Conservation (phyloP, 352 stramenopile species). For the Pythium utonaiense region DNA sequence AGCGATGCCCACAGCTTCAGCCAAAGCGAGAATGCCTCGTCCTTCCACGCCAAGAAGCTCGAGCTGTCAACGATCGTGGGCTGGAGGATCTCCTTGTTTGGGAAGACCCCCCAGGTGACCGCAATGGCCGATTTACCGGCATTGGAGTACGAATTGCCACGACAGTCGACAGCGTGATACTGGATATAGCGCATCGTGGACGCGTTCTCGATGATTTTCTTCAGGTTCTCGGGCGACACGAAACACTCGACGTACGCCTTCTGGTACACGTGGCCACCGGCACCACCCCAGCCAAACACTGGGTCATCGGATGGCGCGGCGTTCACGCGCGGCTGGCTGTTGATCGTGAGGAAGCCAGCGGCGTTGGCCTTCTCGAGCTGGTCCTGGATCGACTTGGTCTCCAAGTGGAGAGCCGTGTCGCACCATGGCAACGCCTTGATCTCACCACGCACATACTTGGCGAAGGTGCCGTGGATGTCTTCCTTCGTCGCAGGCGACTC, state of each 20-base stretch:
- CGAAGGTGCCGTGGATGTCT: constrained; percentile 96
- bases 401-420: constrained; percentile 92
- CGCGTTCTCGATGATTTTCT: constrained; percentile 87
- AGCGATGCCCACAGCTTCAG: constrained; percentile 94
- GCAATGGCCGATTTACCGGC: constrained; percentile 90
- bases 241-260: constrained; percentile 99
- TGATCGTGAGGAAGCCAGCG: constrained; percentile 95
- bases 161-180: constrained; percentile 90
- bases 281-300: constrained; percentile 96
- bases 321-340: constrained; percentile 92
- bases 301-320: constrained; percentile 88
- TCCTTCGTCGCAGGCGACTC: constrained; percentile 81
- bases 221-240: constrained; percentile 91
- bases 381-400: constrained; percentile 90
- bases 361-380: constrained; percentile 71
- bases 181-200: constrained; percentile 81
- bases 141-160: constrained; percentile 90
- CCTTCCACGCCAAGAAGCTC: constrained; percentile 94
- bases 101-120: constrained; percentile 98
- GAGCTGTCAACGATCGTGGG: constrained; percentile 97
- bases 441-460: constrained; percentile 94
- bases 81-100: constrained; percentile 95
- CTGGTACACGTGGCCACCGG: constrained; percentile 96
- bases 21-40: constrained; percentile 98
- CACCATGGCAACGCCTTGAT: constrained; percentile 97